phyloP scores from a whole-genome alignment of 768 basidiomycete species.

The Hysterangium stoloniferum region DNA sequence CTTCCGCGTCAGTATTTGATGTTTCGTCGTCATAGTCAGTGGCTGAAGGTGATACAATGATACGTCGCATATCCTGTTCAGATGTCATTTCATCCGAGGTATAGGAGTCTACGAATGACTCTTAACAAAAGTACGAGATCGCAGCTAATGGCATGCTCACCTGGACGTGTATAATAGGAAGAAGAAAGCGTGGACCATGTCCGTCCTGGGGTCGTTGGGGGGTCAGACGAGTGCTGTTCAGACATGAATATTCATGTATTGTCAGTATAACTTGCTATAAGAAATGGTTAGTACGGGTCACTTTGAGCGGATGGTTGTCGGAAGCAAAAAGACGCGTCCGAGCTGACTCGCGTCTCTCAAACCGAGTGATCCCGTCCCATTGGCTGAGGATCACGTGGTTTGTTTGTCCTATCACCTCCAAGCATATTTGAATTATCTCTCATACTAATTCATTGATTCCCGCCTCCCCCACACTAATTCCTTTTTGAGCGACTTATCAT shows the following conservation, averaged over 20 bases:
- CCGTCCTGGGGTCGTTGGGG: slow-evolving; percentile 6
- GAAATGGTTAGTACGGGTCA: not conserved
- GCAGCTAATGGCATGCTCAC: no score
- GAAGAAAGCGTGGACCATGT: slow-evolving; percentile 12
- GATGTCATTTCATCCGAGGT: slow-evolving; percentile 35
- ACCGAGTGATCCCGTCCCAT: no score
- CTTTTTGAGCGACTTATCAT: no score
- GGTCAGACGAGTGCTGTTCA: slow-evolving; percentile 8
- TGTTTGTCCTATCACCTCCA: no score
- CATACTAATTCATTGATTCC: no score
- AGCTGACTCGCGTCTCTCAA: no score
- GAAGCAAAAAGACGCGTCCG: slow-evolving; percentile 10
- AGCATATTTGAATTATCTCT: no score
- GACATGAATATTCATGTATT: slow-evolving; percentile 4
- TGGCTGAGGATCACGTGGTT: no score
- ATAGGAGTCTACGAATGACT: slow-evolving; percentile 12
- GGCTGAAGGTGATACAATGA: slow-evolving; percentile 46
- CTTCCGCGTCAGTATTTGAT: slow-evolving; percentile 36
- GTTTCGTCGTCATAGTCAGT: slow-evolving; percentile 46
- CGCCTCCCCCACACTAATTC: no score
- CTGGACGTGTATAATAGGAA: not conserved
- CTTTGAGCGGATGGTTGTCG: not conserved
- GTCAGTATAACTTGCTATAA: slow-evolving; percentile 2
- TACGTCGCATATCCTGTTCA: slow-evolving; percentile 41
- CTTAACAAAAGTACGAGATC: no score